Percentiles rank a stretch among this genome's conserved stretches.
Conservation (phyloP, 805 yeast species). For the Kodamaea sagamina region DNA sequence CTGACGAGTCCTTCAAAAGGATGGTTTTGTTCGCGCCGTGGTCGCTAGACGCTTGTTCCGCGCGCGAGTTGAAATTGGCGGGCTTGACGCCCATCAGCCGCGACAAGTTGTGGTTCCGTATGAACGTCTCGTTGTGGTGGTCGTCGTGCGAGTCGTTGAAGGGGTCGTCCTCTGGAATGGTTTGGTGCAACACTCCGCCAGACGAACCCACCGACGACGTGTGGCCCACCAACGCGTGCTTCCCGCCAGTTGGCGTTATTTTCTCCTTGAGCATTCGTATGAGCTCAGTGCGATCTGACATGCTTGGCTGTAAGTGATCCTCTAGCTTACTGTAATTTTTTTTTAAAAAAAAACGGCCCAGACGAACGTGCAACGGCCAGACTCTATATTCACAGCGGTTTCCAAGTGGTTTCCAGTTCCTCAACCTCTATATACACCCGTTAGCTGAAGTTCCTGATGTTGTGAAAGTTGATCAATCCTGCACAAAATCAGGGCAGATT, state of each 20-base stretch:
- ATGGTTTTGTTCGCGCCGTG: constrained; percentile 11
- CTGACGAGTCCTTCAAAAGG: background rate
- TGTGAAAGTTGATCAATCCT: background rate
- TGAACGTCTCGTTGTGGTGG: constrained; percentile 14
- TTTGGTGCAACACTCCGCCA: constrained; percentile 13
- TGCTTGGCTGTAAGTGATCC: background rate
- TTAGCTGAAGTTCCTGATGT: background rate
- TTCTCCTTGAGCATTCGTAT: constrained; percentile 27
- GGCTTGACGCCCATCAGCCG: constrained; percentile 10
- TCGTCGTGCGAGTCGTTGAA: constrained; percentile 24
- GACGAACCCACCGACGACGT: constrained; percentile 1
- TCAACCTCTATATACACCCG: too few relatives aligned
- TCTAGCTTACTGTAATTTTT: too few relatives aligned
- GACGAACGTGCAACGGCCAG: too few relatives aligned
- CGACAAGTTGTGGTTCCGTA: constrained; percentile 22
- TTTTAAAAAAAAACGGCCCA: too few relatives aligned
- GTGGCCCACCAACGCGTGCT: constrained; percentile 4
- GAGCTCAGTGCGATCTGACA: constrained; percentile 9
- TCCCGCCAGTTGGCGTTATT: constrained; percentile 22
- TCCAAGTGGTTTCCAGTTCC: too few relatives aligned
- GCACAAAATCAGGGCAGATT: too few relatives aligned
- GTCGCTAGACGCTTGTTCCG: constrained; percentile 7
- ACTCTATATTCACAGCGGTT: too few relatives aligned
- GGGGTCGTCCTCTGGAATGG: constrained; percentile 28
- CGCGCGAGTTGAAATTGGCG: background rate